These are phyloP conservation scores for Dactylellina parvicollis DNA, from an alignment of 2,329 filamentous ascomycete species.

Conservation along the genomic window DNA sequence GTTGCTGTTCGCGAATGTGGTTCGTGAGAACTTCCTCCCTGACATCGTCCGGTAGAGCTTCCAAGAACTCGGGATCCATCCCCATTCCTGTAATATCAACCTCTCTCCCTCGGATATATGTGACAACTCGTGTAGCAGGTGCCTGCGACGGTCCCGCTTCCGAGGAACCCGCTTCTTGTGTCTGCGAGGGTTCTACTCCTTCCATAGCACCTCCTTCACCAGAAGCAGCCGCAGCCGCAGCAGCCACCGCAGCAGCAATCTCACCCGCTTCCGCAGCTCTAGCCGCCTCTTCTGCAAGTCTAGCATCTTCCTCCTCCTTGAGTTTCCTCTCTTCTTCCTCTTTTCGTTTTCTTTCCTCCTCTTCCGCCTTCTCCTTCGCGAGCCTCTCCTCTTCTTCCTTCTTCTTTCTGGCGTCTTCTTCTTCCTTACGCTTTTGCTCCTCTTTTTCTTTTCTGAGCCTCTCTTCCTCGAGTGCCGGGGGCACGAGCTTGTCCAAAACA, in stretches of 20 bases:
- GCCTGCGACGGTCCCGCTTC: slow-evolving; percentile 64
- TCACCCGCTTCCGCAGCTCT: slow-evolving; percentile 66
- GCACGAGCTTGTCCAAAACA: slow-evolving; percentile 78
- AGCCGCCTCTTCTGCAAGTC: slow-evolving; percentile 70
- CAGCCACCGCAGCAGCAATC: slow-evolving; percentile 64
- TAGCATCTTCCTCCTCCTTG: slow-evolving; percentile 69
- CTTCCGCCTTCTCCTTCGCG: slow-evolving; percentile 76
- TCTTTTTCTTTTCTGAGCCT: slow-evolving; percentile 73
- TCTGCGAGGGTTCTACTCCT: slow-evolving; percentile 71
- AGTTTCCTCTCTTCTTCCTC: slow-evolving; percentile 77
- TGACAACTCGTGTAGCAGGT: slow-evolving; percentile 74
- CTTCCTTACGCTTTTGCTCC: slow-evolving; percentile 67
- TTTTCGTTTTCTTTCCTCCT: slow-evolving; percentile 72
- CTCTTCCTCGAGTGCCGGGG: slow-evolving; percentile 83
- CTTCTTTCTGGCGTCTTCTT: slow-evolving; percentile 71
- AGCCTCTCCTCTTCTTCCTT: slow-evolving; percentile 73
- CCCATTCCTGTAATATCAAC: slow-evolving; percentile 93
- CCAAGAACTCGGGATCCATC: slow-evolving; percentile 92
- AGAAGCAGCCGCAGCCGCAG: slow-evolving; percentile 62
- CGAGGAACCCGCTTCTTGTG: slow-evolving; percentile 61
- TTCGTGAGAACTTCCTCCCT: slow-evolving; percentile 95
- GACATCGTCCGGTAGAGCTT: slow-evolving; percentile 96
- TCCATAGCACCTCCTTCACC: slow-evolving; percentile 72
- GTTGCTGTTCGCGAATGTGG: slow-evolving; percentile 82
- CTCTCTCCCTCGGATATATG: slow-evolving; percentile 83